phyloP scores from a whole-genome alignment of 805 yeast genomes.

The Lipomyces lipofer region DNA sequence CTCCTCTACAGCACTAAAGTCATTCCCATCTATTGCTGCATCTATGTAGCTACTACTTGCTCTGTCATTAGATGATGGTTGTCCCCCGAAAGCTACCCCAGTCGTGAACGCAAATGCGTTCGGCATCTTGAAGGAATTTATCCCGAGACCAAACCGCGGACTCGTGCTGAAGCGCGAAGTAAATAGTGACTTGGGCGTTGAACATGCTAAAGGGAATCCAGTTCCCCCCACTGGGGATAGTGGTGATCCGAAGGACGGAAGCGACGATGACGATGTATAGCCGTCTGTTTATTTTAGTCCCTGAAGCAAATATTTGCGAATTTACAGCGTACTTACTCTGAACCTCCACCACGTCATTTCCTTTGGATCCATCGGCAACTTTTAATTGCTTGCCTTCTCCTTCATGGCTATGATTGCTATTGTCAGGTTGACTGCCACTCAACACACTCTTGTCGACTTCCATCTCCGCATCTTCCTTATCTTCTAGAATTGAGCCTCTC shows the following conservation, averaged over 20 bases:
- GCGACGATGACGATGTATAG: neutral
- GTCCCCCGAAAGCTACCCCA: neutral
- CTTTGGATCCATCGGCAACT: no score
- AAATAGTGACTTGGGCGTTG: neutral
- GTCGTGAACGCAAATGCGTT: neutral
- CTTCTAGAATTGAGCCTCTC: no score
- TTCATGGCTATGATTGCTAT: no score
- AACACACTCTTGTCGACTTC: no score
- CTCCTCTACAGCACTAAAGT: neutral
- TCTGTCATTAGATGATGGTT: neutral
- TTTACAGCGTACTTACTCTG: no score
- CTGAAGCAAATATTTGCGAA: no score
- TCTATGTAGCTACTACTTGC: neutral
- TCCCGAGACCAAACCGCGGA: conserved; percentile 1
- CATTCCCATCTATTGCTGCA: neutral
- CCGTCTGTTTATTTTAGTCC: no score
- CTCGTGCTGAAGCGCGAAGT: neutral
- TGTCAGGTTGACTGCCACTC: no score
- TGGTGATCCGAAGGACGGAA: neutral
- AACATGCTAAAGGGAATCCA: neutral
- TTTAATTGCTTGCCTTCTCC: no score
- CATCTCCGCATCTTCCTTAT: no score
- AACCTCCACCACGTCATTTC: no score
- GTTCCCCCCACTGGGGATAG: neutral
- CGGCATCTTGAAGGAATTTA: neutral